phyloP scores from a whole-genome alignment of 2,329 filamentous ascomycete genomes.

The Aspergillus nomiae region DNA sequence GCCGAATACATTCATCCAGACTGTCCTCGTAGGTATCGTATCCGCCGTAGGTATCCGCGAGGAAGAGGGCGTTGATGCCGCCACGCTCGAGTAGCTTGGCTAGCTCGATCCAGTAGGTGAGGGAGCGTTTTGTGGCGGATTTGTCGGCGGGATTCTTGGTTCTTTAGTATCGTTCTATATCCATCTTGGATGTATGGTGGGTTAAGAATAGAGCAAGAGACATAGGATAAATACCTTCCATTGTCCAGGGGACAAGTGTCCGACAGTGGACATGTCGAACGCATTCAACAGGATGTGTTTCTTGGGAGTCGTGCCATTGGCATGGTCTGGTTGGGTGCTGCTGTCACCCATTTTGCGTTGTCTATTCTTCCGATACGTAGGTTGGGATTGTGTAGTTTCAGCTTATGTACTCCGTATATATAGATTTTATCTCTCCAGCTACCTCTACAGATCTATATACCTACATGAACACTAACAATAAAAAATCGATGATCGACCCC shows the following conservation, averaged over 20 bases:
- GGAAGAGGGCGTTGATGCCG: conserved; percentile 65
- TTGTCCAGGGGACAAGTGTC: conserved; percentile 66
- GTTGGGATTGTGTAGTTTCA: too few relatives aligned
- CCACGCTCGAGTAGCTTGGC: conserved; percentile 64
- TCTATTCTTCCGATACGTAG: conserved; percentile 10
- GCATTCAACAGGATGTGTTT: conserved; percentile 65
- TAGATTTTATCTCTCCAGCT: neutral
- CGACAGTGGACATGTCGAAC: conserved; percentile 67
- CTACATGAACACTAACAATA: neutral
- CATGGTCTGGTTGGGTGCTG: neutral
- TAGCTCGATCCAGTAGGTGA: conserved; percentile 66
- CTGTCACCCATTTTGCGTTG: conserved; percentile 21
- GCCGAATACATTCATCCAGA: conserved; percentile 62
- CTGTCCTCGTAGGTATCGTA: conserved; percentile 65
- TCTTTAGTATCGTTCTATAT: conserved; percentile 6
- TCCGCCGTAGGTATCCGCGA: conserved; percentile 67
- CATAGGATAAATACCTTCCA: conserved; percentile 57
- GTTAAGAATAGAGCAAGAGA: neutral
- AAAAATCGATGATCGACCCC: neutral
- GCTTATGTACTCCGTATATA: too few relatives aligned
- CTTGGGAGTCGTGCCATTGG: conserved; percentile 30
- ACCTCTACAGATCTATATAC: neutral
- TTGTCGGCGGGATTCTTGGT: conserved; percentile 61
- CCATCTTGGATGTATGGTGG: neutral
- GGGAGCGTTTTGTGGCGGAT: conserved; percentile 61